Conservation (phyloP, 2,329 filamentous ascomycete species). For the Sporothrix pallida region DNA sequence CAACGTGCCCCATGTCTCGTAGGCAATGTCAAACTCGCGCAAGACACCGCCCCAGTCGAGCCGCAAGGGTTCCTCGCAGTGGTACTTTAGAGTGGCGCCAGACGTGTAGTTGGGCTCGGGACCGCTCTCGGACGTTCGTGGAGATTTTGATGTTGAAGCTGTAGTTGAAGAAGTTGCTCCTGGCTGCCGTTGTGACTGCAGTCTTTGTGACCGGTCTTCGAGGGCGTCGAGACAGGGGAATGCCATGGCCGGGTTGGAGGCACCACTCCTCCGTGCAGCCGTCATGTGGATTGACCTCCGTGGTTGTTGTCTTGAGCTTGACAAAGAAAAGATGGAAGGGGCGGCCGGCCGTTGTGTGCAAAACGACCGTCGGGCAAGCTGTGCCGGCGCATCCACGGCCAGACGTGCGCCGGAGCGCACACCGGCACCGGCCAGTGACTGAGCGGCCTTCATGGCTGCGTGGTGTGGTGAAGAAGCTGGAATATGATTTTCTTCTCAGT, state of each 20-base stretch:
- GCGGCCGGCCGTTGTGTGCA: constrained; percentile 19
- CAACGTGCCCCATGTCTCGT: constrained; percentile 87
- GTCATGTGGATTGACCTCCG: constrained; percentile 39
- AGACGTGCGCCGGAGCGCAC: constrained; percentile 11
- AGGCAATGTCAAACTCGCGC: constrained; percentile 85
- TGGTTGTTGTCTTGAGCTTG: not conserved
- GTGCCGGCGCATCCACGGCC: not conserved
- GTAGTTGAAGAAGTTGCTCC: constrained; percentile 50
- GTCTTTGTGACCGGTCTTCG: constrained; percentile 67
- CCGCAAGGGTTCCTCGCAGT: constrained; percentile 73
- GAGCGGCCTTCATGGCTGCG: constrained; percentile 29
- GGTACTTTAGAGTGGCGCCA: constrained; percentile 80
- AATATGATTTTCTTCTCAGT: not conserved
- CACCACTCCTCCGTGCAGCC: constrained; percentile 45
- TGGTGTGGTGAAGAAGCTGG: not conserved
- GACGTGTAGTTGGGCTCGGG: constrained; percentile 95
- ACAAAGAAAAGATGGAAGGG: not conserved
- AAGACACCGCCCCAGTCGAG: constrained; percentile 96
- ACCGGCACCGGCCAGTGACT: constrained; percentile 17
- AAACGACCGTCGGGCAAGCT: constrained; percentile 5
- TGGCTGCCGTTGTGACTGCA: constrained; percentile 63
- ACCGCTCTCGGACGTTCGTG: constrained; percentile 63
- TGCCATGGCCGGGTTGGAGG: constrained; percentile 82
- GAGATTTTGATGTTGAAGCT: constrained; percentile 13
- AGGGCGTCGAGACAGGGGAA: constrained; percentile 90